Conservation (phyloP, 129 eudicot genomes). For the Gnaphalium uliginosum region DNA sequence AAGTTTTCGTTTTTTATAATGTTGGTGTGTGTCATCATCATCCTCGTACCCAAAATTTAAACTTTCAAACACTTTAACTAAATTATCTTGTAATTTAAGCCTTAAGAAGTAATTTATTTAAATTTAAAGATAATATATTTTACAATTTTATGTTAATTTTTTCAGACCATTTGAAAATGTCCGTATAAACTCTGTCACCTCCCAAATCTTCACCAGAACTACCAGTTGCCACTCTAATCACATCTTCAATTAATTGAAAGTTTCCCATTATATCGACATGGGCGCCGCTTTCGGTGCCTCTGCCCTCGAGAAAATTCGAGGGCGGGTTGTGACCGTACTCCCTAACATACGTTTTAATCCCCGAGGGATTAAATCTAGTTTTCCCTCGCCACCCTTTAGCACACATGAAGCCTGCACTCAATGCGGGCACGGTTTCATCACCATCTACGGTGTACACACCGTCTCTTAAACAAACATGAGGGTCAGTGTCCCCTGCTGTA, state of each 20-base stretch:
- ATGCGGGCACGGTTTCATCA: slow-evolving; percentile 90
- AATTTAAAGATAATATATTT: too few species aligned
- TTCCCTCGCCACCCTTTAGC: slow-evolving; percentile 99
- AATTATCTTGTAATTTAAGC: background rate
- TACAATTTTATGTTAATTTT: slow-evolving; percentile 52
- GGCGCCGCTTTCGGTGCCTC: slow-evolving; percentile 94
- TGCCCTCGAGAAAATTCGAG: slow-evolving; percentile 73
- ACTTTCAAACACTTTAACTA: background rate
- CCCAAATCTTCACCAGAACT: slow-evolving; percentile 72
- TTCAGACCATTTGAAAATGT: slow-evolving; percentile 81
- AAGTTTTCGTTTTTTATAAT: slow-evolving; percentile 6
- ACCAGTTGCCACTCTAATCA: slow-evolving; percentile 88
- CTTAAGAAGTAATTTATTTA: background rate
- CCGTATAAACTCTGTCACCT: slow-evolving; percentile 78
- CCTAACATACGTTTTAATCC: slow-evolving; percentile 59
- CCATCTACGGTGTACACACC: slow-evolving; percentile 85
- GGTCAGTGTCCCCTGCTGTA: slow-evolving; percentile 57
- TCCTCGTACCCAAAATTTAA: slow-evolving; percentile 27
- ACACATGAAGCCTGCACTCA: slow-evolving; percentile 90
- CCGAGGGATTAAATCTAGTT: slow-evolving; percentile 85
- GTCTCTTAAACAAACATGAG: slow-evolving; percentile 50
- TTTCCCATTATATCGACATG: slow-evolving; percentile 96
- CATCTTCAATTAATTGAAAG: slow-evolving; percentile 79
- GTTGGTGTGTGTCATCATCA: slow-evolving; percentile 14
- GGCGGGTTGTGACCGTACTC: slow-evolving; percentile 95